Conservation (phyloP, 2,329 filamentous ascomycete species). For the Xylariaceae sp. region DNA sequence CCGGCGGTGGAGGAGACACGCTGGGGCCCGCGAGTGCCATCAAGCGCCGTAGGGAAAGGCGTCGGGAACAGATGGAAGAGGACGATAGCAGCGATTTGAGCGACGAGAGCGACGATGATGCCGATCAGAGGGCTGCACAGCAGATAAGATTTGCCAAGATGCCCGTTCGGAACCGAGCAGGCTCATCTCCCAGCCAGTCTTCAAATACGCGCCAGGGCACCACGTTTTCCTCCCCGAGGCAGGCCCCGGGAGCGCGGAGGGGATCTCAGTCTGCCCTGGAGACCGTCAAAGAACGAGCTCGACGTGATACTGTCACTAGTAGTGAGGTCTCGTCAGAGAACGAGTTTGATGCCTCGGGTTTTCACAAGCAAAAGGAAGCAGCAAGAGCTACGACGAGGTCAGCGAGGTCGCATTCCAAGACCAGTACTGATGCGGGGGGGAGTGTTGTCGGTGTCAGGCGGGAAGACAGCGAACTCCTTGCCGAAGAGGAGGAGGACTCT, state of each 20-base stretch:
- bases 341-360: slow-evolving; percentile 61
- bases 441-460: slow-evolving; percentile 33
- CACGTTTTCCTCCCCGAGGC: slow-evolving; percentile 39
- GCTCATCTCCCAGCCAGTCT: slow-evolving; percentile 75
- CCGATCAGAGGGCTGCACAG: slow-evolving; percentile 65
- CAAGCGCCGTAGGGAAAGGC: slow-evolving; percentile 53
- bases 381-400: slow-evolving; percentile 49
- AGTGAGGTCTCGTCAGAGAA: slow-evolving; percentile 80
- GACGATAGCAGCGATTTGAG: slow-evolving; percentile 80
- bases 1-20: slow-evolving; percentile 59
- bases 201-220: slow-evolving; percentile 52
- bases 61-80: slow-evolving; percentile 70
- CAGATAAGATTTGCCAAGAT: slow-evolving; percentile 96
- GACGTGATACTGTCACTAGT: slow-evolving; percentile 71
- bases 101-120: slow-evolving; percentile 76
- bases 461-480: slow-evolving; percentile 42
- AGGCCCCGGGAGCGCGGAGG: slow-evolving; percentile 41
- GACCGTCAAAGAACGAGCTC: slow-evolving; percentile 59
- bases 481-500: slow-evolving; percentile 53
- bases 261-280: slow-evolving; percentile 67
- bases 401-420: slow-evolving; percentile 44
- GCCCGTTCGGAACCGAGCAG: slow-evolving; percentile 78
- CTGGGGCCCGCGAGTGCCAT: slow-evolving; percentile 60
- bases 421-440: slow-evolving; percentile 45
- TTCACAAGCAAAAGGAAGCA: slow-evolving; percentile 55